Evolutionary conservation across 139 green algal species (phyloP).

Genomic region (Chlamydomonas sphaeroides): DNA sequence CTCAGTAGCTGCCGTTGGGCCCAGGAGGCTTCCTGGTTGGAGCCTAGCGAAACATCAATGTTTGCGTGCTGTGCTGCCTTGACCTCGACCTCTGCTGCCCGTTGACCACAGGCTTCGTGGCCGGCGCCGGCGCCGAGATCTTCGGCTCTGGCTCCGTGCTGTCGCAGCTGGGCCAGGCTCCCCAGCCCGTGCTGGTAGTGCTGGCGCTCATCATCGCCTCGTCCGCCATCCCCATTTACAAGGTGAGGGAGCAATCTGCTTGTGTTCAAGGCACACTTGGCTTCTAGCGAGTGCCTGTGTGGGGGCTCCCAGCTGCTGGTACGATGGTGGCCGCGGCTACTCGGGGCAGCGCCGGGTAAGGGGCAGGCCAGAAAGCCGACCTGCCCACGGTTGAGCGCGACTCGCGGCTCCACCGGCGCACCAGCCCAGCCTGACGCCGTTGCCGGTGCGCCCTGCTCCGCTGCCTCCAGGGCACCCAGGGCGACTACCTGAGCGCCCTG

Average conservation of each 20-base stretch:
- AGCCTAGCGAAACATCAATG: too few relatives aligned
- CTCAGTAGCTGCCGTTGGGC: too few relatives aligned
- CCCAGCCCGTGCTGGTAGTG: constrained; percentile 55
- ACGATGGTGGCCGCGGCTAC: too few relatives aligned
- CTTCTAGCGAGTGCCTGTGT: too few relatives aligned
- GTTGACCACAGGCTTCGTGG: constrained; percentile 63
- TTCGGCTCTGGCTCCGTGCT: constrained; percentile 55
- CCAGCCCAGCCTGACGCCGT: too few relatives aligned
- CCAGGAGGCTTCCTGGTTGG: too few relatives aligned
- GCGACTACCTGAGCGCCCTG: constrained; percentile 56
- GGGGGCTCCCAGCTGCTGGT: too few relatives aligned
- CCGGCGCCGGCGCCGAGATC: constrained; percentile 54
- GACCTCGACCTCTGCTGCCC: not conserved
- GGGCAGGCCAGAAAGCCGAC: too few relatives aligned
- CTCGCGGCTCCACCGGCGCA: too few relatives aligned
- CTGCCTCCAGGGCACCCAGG: constrained; percentile 53
- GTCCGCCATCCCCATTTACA: constrained; percentile 59
- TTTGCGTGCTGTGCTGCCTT: not conserved
- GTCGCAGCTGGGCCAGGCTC: constrained; percentile 44
- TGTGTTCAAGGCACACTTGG: too few relatives aligned
- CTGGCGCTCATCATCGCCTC: constrained; percentile 50
- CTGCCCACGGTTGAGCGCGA: too few relatives aligned
- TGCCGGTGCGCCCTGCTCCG: not conserved
- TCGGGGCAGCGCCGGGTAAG: too few relatives aligned
- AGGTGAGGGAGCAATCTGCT: constrained; percentile 37